Conservation (phyloP, 2,329 filamentous ascomycete genomes). For the Fusarium burgessii region DNA sequence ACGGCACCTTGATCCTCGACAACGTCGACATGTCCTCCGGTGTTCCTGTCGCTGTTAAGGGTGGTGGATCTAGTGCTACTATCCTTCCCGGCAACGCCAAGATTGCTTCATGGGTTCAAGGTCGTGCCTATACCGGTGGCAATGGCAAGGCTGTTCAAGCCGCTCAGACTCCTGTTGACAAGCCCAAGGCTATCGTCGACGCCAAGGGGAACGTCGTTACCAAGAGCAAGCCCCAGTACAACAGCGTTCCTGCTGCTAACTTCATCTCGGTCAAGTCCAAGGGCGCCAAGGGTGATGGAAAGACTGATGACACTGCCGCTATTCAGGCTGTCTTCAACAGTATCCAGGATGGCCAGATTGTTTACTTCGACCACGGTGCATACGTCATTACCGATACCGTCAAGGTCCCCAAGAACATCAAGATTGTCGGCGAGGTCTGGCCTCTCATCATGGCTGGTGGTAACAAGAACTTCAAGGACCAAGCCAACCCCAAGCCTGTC, state of each 20-base stretch:
- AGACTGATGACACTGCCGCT: slow-evolving; percentile 85
- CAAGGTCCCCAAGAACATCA: slow-evolving; percentile 80
- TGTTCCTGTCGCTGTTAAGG: slow-evolving; percentile 74
- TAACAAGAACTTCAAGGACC: slow-evolving; percentile 75
- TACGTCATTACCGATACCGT: slow-evolving; percentile 79
- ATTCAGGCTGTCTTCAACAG: slow-evolving; percentile 83
- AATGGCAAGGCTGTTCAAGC: slow-evolving; percentile 69
- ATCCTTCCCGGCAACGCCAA: slow-evolving; percentile 78
- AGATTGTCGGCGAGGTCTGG: slow-evolving; percentile 93
- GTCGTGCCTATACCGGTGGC: slow-evolving; percentile 73
- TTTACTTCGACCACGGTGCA: slow-evolving; percentile 81
- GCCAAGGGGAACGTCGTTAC: slow-evolving; percentile 78
- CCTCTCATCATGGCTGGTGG: slow-evolving; percentile 89
- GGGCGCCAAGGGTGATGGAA: slow-evolving; percentile 89
- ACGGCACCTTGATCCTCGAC: slow-evolving; percentile 86
- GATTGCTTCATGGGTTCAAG: slow-evolving; percentile 82
- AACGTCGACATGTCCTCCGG: slow-evolving; percentile 85
- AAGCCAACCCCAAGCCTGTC: slow-evolving; percentile 81
- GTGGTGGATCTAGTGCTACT: slow-evolving; percentile 64
- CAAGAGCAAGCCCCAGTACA: slow-evolving; percentile 90
- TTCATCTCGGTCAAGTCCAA: slow-evolving; percentile 87
- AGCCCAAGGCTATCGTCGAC: slow-evolving; percentile 75
- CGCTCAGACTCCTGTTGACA: slow-evolving; percentile 64
- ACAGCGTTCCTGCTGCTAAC: slow-evolving; percentile 70
- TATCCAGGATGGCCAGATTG: slow-evolving; percentile 71